These are phyloP conservation scores for Tulasnella sp. DNA, from an alignment of 768 basidiomycete species.

Conservation along the genomic window DNA sequence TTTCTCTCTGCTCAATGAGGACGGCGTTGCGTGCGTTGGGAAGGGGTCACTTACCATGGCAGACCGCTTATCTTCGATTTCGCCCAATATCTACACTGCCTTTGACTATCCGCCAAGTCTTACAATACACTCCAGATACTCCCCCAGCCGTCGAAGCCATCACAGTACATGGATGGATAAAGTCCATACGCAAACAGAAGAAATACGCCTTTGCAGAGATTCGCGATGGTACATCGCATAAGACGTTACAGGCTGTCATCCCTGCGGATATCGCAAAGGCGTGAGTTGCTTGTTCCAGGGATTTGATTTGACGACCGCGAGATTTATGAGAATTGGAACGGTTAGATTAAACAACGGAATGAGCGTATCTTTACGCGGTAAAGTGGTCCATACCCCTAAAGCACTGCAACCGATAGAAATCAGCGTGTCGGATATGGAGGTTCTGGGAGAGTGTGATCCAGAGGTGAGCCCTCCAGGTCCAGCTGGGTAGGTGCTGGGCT, in stretches of 20 bases:
- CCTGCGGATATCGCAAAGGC: slow-evolving; percentile 28
- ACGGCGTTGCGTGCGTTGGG: no score
- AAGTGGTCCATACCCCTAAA: slow-evolving; percentile 37
- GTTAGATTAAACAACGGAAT: slow-evolving; percentile 47
- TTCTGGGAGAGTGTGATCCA: slow-evolving; percentile 48
- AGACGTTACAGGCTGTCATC: slow-evolving; percentile 73
- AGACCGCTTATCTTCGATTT: no score
- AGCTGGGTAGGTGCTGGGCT: neutral
- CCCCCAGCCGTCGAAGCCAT: slow-evolving; percentile 18
- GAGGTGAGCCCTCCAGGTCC: slow-evolving; percentile 30
- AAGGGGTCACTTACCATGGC: no score
- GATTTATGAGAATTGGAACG: no score
- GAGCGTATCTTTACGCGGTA: slow-evolving; percentile 41
- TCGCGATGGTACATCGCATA: slow-evolving; percentile 63
- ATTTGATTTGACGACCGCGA: no score
- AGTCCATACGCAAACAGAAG: slow-evolving; percentile 77
- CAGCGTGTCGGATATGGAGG: slow-evolving; percentile 35
- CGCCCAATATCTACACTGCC: slow-evolving; percentile 5
- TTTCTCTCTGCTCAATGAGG: no score
- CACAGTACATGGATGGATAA: slow-evolving; percentile 72
- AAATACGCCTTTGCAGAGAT: slow-evolving; percentile 68
- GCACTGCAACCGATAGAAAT: slow-evolving; percentile 43
- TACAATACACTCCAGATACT: neutral
- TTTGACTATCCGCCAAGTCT: slow-evolving; percentile 17
- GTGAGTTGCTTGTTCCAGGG: slow-evolving; percentile 17